Evolutionary conservation across 768 basidiomycete species (phyloP).

Genomic region (Phanerochaete sordida): DNA sequence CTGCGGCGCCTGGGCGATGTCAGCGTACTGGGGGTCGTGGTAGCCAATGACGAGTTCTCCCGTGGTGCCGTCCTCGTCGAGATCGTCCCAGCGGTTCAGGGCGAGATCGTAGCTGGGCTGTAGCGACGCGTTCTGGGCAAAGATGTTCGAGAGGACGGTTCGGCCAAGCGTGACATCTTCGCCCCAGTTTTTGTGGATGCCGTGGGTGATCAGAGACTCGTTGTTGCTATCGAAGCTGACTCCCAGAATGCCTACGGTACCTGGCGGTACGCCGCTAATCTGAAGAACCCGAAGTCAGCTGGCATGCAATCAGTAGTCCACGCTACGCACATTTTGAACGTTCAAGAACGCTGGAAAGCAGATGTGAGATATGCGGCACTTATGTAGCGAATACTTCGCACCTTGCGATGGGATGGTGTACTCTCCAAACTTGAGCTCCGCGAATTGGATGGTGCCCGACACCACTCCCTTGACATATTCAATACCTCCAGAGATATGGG

Average conservation of each 20-base stretch:
- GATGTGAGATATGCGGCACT: too few species aligned
- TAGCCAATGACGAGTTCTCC: constrained; percentile 22
- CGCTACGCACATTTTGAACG: too few species aligned
- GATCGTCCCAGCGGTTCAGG: constrained; percentile 18
- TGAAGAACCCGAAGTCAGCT: too few species aligned
- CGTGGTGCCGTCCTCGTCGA: constrained; percentile 13
- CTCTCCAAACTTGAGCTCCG: too few species aligned
- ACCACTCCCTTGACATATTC: too few species aligned
- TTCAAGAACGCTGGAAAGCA: too few species aligned
- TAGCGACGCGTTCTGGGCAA: constrained; percentile 15
- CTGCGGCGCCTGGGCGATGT: constrained; percentile 15
- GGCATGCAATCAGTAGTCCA: too few species aligned
- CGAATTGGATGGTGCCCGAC: too few species aligned
- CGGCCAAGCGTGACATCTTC: constrained; percentile 12
- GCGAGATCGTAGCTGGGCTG: constrained; percentile 20
- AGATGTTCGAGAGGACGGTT: constrained; percentile 19
- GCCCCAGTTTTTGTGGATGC: constrained; percentile 6
- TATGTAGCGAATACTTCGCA: too few species aligned
- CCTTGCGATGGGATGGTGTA: too few species aligned
- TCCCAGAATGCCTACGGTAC: constrained; percentile 42
- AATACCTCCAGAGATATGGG: too few species aligned
- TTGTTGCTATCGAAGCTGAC: background rate
- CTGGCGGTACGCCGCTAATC: background rate
- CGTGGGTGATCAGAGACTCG: too few species aligned
- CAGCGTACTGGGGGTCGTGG: constrained; percentile 14